Base-by-base conservation (phyloP, 2,329 filamentous ascomycete genomes). In the Stagonosporopsis vannaccii region DNA sequence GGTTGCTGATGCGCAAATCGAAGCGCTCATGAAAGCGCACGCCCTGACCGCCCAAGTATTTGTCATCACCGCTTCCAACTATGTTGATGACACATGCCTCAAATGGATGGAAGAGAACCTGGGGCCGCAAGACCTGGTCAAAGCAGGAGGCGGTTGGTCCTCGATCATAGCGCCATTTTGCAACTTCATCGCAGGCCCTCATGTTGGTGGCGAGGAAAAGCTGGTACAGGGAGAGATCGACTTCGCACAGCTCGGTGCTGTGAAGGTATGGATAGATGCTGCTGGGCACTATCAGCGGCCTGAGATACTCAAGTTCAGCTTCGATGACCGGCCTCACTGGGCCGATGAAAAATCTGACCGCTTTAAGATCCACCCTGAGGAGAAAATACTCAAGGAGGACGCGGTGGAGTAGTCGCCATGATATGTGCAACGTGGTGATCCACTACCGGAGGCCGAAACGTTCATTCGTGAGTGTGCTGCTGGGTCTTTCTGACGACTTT, bases 21-120 rank as follows among this genome's bases (percentile, higher is more conserved):
- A 81, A 67, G 78, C 76, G 5, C 59, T 81, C 32, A 81, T 80
- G 78, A 81, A 80, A 66, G 65, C 69, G 5, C 79, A 81, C 56
- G 78, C 79, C 2, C 55, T 81, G 22, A 80, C 78, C 1, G 78
- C 74, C 13, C 79, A 81, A 54, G 75, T 77, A 2, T 81, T 80
- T 49, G 79, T 80, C 20, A 65, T 81, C 26, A 71, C 70, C 1
- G 78, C 78, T 2, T 74, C 72, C 6, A 78, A 77, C 48, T 79
- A 79, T 26, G 75, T 81, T 2, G 78, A 81, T 32, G 68, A 78
- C 12, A 66, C 58, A 2, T 80, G 78, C 35, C 62, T 81, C 13
- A 60, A 71, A 13, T 81, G 78, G 70, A 75, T 75, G 72, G 58
- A 69, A 52, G 64, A 74, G 52, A 76, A 76, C 30, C 65, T 77